Evolutionary conservation across 257 asterid species (phyloP).

Genomic region (Avicennia marina): DNA sequence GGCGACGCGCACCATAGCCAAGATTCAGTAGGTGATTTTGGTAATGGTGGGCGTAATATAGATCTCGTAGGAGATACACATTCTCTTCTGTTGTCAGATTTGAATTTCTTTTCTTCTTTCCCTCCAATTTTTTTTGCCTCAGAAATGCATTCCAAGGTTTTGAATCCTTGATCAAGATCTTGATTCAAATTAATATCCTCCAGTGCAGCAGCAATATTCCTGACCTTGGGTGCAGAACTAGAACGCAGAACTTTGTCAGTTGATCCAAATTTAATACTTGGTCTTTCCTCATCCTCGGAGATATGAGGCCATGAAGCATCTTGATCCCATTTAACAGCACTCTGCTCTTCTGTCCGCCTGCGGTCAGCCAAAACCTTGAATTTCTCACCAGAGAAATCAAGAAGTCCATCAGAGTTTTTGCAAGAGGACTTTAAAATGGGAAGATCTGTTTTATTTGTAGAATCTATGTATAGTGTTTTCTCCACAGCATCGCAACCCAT

Average conservation of each 20-base stretch:
- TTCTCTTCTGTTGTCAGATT: conserved; percentile 23
- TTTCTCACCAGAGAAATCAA: conserved; percentile 9
- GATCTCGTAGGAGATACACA: conserved; percentile 35
- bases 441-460: conserved; percentile 3
- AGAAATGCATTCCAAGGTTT: neutral
- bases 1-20: conserved; percentile 88
- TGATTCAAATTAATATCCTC: conserved; percentile 17
- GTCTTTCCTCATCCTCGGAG: conserved; percentile 20
- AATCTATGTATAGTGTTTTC: conserved; percentile 44
- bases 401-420: too few relatives aligned
- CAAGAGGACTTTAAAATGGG: too few relatives aligned
- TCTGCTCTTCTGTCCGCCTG: conserved; percentile 13
- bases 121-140: conserved; percentile 13
- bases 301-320: conserved; percentile 16
- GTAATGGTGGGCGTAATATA: conserved; percentile 69
- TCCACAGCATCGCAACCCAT: conserved; percentile 25
- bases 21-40: conserved; percentile 87
- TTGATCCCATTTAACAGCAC: conserved; percentile 9
- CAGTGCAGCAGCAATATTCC: conserved; percentile 9
- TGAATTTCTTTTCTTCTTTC: conserved; percentile 16
- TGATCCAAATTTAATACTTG: conserved; percentile 15
- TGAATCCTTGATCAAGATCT: conserved; percentile 19
- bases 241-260: conserved; percentile 5
- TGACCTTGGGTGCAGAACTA: neutral
- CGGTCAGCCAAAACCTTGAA: conserved; percentile 19